Conservation (phyloP, 805 yeast species). For the Candida takata region DNA sequence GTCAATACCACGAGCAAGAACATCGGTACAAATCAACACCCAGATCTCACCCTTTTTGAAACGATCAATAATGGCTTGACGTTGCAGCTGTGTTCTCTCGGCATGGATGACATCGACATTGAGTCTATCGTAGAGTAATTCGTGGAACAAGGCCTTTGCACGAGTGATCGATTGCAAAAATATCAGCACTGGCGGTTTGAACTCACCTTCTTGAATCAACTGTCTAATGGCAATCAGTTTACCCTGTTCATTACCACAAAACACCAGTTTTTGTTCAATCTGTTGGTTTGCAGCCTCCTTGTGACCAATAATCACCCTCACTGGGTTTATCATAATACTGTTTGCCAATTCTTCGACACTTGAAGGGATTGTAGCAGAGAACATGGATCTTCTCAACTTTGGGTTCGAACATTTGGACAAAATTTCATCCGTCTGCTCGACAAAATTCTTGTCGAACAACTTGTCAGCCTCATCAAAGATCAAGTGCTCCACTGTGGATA, state of each 20-base stretch:
- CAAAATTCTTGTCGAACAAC: conserved; percentile 77
- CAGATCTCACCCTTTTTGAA: conserved; percentile 89
- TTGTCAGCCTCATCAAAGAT: conserved; percentile 96
- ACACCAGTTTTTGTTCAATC: conserved; percentile 77
- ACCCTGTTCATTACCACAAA: conserved; percentile 94
- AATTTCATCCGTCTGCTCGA: conserved; percentile 86
- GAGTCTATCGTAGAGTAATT: conserved; percentile 80
- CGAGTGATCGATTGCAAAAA: conserved; percentile 88
- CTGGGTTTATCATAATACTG: conserved; percentile 66
- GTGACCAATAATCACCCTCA: conserved; percentile 84
- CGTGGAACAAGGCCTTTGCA: conserved; percentile 94
- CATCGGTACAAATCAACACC: conserved; percentile 96
- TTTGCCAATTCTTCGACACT: conserved; percentile 84
- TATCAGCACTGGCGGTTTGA: conserved; percentile 88
- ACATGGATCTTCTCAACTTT: conserved; percentile 59
- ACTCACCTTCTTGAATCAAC: conserved; percentile 73
- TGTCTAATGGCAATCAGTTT: conserved; percentile 87
- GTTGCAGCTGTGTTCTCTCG: conserved; percentile 82
- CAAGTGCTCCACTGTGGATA: conserved; percentile 62
- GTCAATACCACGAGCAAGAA: conserved; percentile 93
- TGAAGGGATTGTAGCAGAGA: conserved; percentile 94
- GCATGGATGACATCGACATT: conserved; percentile 96
- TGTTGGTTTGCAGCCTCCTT: conserved; percentile 86
- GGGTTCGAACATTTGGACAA: conserved; percentile 40
- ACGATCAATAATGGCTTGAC: conserved; percentile 75